Evolutionary conservation across 2,329 filamentous ascomycete genomes (phyloP), one percentile per base, ranked within the genome.

Genomic region (Chaetomiaceae sp.): DNA sequence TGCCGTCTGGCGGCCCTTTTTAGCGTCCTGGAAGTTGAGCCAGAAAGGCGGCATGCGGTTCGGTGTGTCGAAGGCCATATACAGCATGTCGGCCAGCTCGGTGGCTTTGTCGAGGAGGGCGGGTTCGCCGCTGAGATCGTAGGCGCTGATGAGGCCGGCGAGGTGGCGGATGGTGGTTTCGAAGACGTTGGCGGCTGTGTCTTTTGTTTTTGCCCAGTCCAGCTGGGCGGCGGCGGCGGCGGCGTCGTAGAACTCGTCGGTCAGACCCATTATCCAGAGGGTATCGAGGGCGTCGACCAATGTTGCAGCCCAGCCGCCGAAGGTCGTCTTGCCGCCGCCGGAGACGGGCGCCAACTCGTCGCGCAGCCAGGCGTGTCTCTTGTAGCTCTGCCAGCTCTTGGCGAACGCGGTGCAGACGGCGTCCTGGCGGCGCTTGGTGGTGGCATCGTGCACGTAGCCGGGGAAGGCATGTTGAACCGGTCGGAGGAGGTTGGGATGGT

Each of bases 241-340:
- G 4, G 82, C 81, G 19, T 75, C 65, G 46, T 75, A 68, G 59
- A 85, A 84, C 29, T 85, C 82, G 1, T 76, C 69, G 29, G 73
- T 67, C 38, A 84, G 66, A 6, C 68, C 81, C 81, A 85, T 83
- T 42, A 86, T 84, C 72, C 76, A 79, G 2, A 85, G 73, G 0
- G 81, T 83, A 56, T 85, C 82, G 47, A 85, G 71, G 0, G 75
- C 69, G 62, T 86, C 83, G 22, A 85, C 75, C 46, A 85, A 65
- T 0, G 81, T 83, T 3, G 81, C 82, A 0, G 73, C 80, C 74
- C 79, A 82, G 22, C 76, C 75, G 9, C 78, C 77, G 60, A 80
- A 80, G 0, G 68, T 67, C 51, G 78, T 73, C 53, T 72, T 76
- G 17, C 64, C 70, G n/a, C 63, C 62, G 37, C 76, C 77, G 17